Percentiles rank a stretch among this genome's conserved stretches.
These are phyloP conservation scores for Toxicodendron radicans DNA, from an alignment of 345 rosid species.

Conservation along the genomic window DNA sequence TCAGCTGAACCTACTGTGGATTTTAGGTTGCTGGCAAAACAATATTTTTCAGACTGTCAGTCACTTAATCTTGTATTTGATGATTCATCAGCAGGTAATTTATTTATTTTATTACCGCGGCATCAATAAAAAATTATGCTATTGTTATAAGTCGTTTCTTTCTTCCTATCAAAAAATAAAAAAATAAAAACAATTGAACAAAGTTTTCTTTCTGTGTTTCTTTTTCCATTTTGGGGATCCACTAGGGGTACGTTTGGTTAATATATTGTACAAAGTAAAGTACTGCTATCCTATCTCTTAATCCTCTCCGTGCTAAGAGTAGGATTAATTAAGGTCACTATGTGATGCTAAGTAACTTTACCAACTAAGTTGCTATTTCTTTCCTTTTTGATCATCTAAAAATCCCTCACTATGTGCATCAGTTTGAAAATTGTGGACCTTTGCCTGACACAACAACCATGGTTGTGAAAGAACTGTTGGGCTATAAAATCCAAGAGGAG, in stretches of 20 bases:
- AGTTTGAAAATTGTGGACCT: too few relatives aligned
- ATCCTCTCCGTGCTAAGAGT: neutral
- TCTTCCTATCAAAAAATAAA: too few relatives aligned
- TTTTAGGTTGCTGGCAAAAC: constrained; percentile 86
- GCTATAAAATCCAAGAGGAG: neutral
- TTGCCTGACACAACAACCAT: too few relatives aligned
- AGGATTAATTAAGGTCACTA: neutral
- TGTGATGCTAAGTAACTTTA: neutral
- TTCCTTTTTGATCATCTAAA: neutral
- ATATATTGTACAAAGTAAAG: neutral
- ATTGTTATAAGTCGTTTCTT: neutral
- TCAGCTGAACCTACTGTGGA: constrained; percentile 66
- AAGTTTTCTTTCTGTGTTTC: neutral
- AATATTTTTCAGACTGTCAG: constrained; percentile 77
- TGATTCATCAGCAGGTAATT: constrained; percentile 70
- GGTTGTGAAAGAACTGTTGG: neutral
- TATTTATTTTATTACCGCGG: neutral
- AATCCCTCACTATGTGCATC: neutral
- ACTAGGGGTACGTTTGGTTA: neutral
- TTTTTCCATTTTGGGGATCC: neutral
- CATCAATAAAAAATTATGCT: neutral
- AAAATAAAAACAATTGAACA: too few relatives aligned
- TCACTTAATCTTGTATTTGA: constrained; percentile 81
- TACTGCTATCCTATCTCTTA: neutral
- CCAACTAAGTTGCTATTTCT: neutral